A percentile compares a stretch with the other conserved stretches of the same genome.
phyloP scores from a whole-genome alignment of 257 asterid species.

The Plectranthus barbatus region DNA sequence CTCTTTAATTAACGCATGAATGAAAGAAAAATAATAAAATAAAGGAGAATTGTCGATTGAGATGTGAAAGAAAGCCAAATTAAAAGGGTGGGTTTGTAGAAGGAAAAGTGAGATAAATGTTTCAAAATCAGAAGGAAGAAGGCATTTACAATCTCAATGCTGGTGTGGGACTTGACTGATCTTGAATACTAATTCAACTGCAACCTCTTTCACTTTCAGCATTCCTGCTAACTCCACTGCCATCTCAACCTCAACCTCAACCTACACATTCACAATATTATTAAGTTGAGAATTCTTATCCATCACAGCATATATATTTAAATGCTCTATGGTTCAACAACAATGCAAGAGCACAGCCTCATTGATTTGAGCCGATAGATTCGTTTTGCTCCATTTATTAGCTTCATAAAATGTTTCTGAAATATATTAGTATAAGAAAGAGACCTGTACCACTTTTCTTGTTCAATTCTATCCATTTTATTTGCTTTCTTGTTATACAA shows the following conservation, averaged over 20 bases:
- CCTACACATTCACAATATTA: conserved; percentile 10
- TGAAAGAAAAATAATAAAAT: too few relatives aligned
- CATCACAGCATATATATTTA: too few relatives aligned
- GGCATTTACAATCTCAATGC: conserved; percentile 25
- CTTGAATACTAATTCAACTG: too few relatives aligned
- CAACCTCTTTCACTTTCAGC: conserved; percentile 32
- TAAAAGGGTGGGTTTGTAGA: too few relatives aligned
- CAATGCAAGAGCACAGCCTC: too few relatives aligned
- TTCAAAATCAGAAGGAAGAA: too few relatives aligned
- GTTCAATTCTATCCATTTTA: conserved; percentile 5
- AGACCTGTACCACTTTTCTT: neutral
- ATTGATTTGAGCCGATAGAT: neutral
- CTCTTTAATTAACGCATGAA: too few relatives aligned
- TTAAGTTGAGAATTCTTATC: too few relatives aligned
- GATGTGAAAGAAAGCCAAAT: too few relatives aligned
- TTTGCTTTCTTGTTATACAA: neutral
- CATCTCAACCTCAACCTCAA: conserved; percentile 40
- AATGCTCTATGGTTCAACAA: too few relatives aligned
- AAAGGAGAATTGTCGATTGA: too few relatives aligned
- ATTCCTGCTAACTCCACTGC: conserved; percentile 43
- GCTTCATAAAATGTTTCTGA: neutral
- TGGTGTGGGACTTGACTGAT: conserved; percentile 27
- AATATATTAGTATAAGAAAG: neutral
- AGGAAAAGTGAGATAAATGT: too few relatives aligned
- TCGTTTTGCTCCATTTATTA: neutral